Evolutionary conservation across 129 eudicot species (phyloP).

Genomic region (Pseudognaphalium luteoalbum): DNA sequence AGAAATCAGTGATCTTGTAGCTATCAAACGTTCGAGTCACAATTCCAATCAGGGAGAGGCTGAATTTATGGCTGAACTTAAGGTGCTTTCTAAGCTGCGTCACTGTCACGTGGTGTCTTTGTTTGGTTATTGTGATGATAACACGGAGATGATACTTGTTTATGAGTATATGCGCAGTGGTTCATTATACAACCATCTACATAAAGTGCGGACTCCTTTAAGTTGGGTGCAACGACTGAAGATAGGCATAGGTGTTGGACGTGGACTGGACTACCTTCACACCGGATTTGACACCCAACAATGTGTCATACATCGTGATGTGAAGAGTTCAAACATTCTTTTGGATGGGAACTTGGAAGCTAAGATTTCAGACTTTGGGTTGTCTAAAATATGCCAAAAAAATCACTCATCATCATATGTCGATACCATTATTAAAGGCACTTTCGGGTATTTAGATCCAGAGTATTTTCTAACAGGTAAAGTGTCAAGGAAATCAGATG

Average conservation of each 20-base stretch:
- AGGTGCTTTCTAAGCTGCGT: conserved; percentile 20
- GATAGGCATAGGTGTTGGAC: conserved; percentile 21
- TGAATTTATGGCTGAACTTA: conserved; percentile 9
- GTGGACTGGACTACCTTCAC: conserved; percentile 20
- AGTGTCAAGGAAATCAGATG: conserved; percentile 14
- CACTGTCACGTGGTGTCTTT: conserved; percentile 24
- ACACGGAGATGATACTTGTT: conserved; percentile 23
- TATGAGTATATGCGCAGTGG: conserved; percentile 16
- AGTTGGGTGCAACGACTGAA: conserved; percentile 18
- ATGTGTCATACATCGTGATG: conserved; percentile 17
- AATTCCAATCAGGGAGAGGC: conserved; percentile 1
- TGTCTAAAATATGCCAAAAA: conserved; percentile 4
- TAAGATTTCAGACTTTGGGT: conserved; percentile 19
- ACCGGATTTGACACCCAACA: conserved; percentile 12
- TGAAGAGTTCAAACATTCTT: background rate
- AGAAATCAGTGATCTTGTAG: background rate
- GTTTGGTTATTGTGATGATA: conserved; percentile 20
- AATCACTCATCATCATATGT: background rate
- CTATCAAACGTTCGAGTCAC: conserved; percentile 4
- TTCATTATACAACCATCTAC: conserved; percentile 13
- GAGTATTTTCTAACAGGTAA: background rate
- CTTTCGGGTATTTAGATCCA: conserved; percentile 22
- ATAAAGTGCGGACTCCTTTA: conserved; percentile 8
- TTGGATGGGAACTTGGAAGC: conserved; percentile 10
- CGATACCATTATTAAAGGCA: conserved; percentile 4